Evolutionary conservation across 2,329 filamentous ascomycete species (phyloP).

Genomic region (Neoascochyta sp.): DNA sequence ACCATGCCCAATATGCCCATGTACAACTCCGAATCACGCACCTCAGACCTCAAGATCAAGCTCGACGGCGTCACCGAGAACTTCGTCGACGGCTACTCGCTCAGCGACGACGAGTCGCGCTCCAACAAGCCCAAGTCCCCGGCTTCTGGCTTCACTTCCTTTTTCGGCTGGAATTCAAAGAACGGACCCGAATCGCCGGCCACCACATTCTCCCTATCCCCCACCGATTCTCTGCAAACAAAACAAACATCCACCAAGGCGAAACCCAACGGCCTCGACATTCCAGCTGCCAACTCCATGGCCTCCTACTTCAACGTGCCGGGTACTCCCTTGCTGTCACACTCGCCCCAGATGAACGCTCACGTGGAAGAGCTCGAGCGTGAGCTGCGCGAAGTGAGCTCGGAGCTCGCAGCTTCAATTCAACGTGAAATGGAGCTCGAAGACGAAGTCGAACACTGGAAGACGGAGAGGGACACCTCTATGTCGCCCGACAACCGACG

Average conservation of each 20-base stretch:
- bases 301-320: conserved; percentile 46
- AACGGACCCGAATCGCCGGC: conserved; percentile 55
- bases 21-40: conserved; percentile 25
- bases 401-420: conserved; percentile 88
- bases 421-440: conserved; percentile 94
- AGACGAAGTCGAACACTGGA: conserved; percentile 83
- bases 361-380: conserved; percentile 87
- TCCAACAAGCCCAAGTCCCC: conserved; percentile 44
- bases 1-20: conserved; percentile 40
- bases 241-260: conserved; percentile 30
- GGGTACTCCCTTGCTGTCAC: conserved; percentile 45
- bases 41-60: conserved; percentile 33
- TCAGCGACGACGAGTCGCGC: conserved; percentile 24
- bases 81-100: conserved; percentile 35
- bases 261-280: conserved; percentile 49
- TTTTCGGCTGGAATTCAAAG: conserved; percentile 64
- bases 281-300: conserved; percentile 49
- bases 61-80: conserved; percentile 38
- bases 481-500: conserved; percentile 61
- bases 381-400: conserved; percentile 88
- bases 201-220: conserved; percentile 61
- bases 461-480: conserved; percentile 65
- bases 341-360: conserved; percentile 46
- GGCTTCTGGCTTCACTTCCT: conserved; percentile 57
- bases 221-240: conserved; percentile 53